A percentile compares a stretch with the other conserved stretches of the same genome.
Conservation (phyloP, 2,329 filamentous ascomycete species). For the Teratosphaeria zuluensis region DNA sequence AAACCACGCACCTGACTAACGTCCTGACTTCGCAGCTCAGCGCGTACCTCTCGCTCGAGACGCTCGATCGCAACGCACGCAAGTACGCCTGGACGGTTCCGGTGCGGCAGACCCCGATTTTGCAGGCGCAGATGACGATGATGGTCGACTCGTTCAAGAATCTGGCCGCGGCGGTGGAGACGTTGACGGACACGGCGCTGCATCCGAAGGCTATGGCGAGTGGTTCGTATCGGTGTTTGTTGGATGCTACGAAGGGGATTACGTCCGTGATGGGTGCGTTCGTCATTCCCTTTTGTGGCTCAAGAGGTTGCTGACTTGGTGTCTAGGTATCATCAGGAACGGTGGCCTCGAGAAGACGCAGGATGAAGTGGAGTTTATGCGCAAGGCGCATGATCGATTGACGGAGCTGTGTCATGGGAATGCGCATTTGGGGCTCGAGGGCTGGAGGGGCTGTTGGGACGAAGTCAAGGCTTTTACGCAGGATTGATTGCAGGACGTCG, state of each 20-base stretch:
- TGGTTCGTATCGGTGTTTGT: not conserved
- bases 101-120: not conserved
- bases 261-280: not conserved
- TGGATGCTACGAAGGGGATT: not conserved
- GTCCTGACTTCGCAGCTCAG: not conserved
- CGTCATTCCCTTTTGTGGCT: not conserved
- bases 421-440: not conserved
- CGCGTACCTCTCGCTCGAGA: conserved; percentile 6
- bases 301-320: not conserved
- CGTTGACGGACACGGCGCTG: not conserved
- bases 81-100: not conserved
- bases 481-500: not conserved
- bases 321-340: not conserved
- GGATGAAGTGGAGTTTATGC: not conserved
- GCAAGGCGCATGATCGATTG: conserved; percentile 1
- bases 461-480: not conserved
- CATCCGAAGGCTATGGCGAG: not conserved
- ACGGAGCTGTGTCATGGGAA: conserved; percentile 3
- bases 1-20: conserved; percentile 1
- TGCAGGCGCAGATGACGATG: conserved; percentile 2
- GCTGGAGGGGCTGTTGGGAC: conserved; percentile 5
- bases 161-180: not conserved
- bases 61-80: conserved; percentile 2
- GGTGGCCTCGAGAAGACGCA: not conserved
- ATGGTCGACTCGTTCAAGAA: conserved; percentile 1